These are phyloP conservation scores for Podila epigama DNA, from an alignment of 192 early-diverging fungal genomes.

Conservation along the genomic window DNA sequence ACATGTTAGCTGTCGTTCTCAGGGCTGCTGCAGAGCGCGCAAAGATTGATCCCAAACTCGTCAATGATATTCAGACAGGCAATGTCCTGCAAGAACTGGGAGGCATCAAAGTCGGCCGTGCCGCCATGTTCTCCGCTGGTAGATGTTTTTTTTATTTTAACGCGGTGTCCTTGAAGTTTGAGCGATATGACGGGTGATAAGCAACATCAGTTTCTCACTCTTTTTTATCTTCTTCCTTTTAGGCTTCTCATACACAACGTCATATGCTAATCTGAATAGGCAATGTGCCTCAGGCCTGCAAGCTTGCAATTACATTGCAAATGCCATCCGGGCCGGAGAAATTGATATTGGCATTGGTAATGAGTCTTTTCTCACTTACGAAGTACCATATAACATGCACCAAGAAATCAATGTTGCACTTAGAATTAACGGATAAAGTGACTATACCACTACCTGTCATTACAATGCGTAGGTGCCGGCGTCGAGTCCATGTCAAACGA, in stretches of 20 bases:
- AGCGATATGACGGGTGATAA: not conserved
- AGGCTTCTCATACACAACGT: constrained; percentile 80
- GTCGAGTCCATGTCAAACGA: constrained; percentile 94
- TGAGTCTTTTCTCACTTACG: too few species aligned
- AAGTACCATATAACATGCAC: too few species aligned
- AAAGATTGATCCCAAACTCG: constrained; percentile 83
- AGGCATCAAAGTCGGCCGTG: constrained; percentile 88
- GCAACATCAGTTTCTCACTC: too few species aligned
- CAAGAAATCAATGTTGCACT: too few species aligned
- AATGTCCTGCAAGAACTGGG: constrained; percentile 90
- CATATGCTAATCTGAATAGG: constrained; percentile 88
- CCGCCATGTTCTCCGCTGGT: constrained; percentile 91
- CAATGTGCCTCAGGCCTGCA: constrained; percentile 95
- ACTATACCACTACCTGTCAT: not conserved
- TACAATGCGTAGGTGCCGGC: constrained; percentile 67
- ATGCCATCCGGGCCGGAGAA: constrained; percentile 86
- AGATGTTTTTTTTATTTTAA: not conserved
- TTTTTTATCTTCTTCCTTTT: not conserved
- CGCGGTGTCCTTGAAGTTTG: not conserved
- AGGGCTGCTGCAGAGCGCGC: constrained; percentile 78
- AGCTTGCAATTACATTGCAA: constrained; percentile 86
- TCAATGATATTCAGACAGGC: constrained; percentile 96
- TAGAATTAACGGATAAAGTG: too few species aligned
- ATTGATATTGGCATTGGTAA: constrained; percentile 89
- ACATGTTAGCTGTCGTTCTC: constrained; percentile 65